Conservation (phyloP, 805 yeast genomes). For the Komagataella mondaviorum region DNA sequence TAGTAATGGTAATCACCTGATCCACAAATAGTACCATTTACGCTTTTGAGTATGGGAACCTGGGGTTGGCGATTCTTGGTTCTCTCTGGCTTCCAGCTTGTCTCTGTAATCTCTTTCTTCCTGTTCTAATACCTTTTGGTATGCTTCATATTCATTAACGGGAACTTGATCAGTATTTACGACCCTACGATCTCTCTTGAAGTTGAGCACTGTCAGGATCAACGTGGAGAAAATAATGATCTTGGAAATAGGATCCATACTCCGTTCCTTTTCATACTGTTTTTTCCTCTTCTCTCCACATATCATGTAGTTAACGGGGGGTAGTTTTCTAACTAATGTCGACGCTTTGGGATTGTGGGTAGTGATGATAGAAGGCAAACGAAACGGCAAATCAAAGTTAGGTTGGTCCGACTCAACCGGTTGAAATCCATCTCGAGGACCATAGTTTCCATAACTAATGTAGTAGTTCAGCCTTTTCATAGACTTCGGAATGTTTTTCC, state of each 20-base stretch:
- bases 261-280: conserved; percentile 30
- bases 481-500: conserved; percentile 36
- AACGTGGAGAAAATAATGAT: conserved; percentile 34
- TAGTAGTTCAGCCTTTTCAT: conserved; percentile 46
- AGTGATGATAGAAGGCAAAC: conserved; percentile 21
- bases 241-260: conserved; percentile 46
- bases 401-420: conserved; percentile 27
- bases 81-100: conserved; percentile 6
- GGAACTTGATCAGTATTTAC: conserved; percentile 17
- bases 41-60: conserved; percentile 1
- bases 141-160: conserved; percentile 12
- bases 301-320: conserved; percentile 20
- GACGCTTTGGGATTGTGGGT: conserved; percentile 13
- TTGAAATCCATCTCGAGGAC: conserved; percentile 45
- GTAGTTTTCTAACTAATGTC: conserved; percentile 19
- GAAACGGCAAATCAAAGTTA: conserved; percentile 53
- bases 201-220: conserved; percentile 34
- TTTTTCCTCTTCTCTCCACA: conserved; percentile 27
- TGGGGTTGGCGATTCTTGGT: conserved; percentile 4
- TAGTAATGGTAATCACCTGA: conserved; percentile 13
- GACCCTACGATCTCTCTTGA: conserved; percentile 35
- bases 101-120: conserved; percentile 9
- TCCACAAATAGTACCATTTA: conserved; percentile 43
- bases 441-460: conserved; percentile 60
- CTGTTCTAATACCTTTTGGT: conserved; percentile 7